Base-by-base conservation (phyloP, 257 asterid species). In the Verbena officinalis region DNA sequence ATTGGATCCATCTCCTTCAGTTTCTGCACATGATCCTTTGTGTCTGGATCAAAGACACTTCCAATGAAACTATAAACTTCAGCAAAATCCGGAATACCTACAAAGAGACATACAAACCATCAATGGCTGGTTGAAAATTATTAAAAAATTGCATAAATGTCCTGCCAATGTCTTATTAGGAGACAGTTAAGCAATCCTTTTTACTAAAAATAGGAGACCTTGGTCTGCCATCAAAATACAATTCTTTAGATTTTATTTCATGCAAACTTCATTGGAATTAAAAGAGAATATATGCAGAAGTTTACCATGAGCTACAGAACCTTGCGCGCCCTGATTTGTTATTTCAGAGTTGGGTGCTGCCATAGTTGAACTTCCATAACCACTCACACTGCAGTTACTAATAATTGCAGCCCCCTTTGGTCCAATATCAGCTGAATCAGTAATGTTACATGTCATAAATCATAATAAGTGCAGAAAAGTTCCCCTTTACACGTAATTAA, bases 1-100 rank as follows among this genome's bases (percentile, higher is more conserved):
- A 93, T 93, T 20, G 97, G 97, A 76, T 93, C 98, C 98, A 93
- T 93, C 85, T 93, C 98, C 86, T 93, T 85, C 50, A 93, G 96
- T 83, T 86, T 90, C 80, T 76, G 84, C 79, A 79, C 93, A 50
- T 89, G 98, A 72, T 80, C 88, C 67, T 59, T 76, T 72, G 82
- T 71, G 52, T 74, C 89, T 22, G 98, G 96, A 73, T 93, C 98
- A 70, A 93, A 93, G 72, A 93, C 92, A 56, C 96, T 90, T 61
- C 97, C 98, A 51, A 93, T 93, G 77, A 89, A 93, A 77, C 89
- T 80, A 67, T 93, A 93, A 23, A 93, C 96, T 82, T 87, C 98
- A n/a, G 88, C 84, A 80, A 93, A 93, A 83, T 93, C 98, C 10
- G 97, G 98, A 68, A 87, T 73, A 39, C 97, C 98, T 89, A 71